phyloP scores from a whole-genome alignment of 148 eudicot species.

The Rhododendron vialii region DNA sequence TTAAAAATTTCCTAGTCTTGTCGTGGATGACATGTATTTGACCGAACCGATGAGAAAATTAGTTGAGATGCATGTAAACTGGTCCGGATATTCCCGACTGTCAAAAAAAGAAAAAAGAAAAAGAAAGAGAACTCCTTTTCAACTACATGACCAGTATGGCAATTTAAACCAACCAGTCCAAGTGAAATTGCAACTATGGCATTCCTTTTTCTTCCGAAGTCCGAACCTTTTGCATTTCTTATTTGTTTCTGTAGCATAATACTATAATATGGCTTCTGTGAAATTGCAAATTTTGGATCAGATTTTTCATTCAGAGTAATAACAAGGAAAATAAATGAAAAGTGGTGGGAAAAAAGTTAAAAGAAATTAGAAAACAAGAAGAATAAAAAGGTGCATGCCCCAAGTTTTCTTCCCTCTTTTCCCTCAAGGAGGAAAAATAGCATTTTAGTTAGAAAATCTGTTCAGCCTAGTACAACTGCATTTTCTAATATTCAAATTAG shows the following conservation, averaged over 20 bases:
- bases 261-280: too few species aligned
- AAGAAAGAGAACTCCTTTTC: not conserved
- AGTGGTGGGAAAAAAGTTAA: too few species aligned
- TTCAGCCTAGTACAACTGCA: not conserved
- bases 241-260: too few species aligned
- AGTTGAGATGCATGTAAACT: too few species aligned
- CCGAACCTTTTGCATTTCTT: too few species aligned
- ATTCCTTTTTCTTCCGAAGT: too few species aligned
- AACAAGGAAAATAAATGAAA: not conserved
- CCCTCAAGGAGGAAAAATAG: not conserved
- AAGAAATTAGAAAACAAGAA: too few species aligned
- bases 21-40: too few species aligned
- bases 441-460: not conserved
- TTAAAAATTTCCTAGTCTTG: too few species aligned
- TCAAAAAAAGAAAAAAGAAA: too few species aligned
- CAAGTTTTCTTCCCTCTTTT: not conserved
- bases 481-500: not conserved
- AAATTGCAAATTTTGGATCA: not conserved
- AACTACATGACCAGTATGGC: not conserved
- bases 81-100: fast-evolving
- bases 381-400: not conserved
- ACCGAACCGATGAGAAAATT: too few species aligned
- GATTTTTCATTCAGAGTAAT: not conserved
- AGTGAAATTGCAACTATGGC: not conserved
- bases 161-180: not conserved